These are phyloP conservation scores for Cutaneotrichosporon cyanovorans DNA, from an alignment of 1,284 basidiomycete species.

Conservation along the genomic window DNA sequence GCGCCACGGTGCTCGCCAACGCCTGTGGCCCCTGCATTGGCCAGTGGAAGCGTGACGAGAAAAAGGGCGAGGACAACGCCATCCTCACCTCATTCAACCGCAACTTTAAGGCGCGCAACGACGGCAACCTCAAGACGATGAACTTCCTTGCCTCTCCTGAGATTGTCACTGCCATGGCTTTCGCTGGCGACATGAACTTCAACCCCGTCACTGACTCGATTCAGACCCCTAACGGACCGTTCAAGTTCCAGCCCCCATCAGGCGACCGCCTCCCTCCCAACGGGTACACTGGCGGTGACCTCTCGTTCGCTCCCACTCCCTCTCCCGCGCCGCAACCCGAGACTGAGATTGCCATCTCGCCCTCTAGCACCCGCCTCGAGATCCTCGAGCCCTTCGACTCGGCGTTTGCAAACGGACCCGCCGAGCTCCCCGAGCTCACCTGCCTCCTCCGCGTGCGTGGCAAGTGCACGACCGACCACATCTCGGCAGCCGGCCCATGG, in stretches of 20 bases:
- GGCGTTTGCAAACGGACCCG: conserved; percentile 58
- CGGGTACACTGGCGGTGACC: conserved; percentile 75
- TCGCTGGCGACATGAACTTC: conserved; percentile 89
- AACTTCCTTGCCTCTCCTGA: conserved; percentile 98
- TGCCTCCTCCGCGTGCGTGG: conserved; percentile 87
- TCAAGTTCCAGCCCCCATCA: conserved; percentile 78
- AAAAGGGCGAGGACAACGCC: conserved; percentile 85
- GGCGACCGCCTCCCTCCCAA: conserved; percentile 75
- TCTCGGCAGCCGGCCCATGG: conserved; percentile 94
- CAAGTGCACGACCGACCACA: conserved; percentile 98
- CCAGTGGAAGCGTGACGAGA: conserved; percentile 94
- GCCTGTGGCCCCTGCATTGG: conserved; percentile 99
- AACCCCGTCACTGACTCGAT: conserved; percentile 82
- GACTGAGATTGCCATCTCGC: conserved; percentile 68
- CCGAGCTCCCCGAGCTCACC: conserved; percentile 73
- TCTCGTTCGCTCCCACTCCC: conserved; percentile 69
- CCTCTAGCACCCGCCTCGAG: conserved; percentile 80
- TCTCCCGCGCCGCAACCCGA: conserved; percentile 68
- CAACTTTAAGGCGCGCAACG: conserved; percentile 96
- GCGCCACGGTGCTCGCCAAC: conserved; percentile 84
- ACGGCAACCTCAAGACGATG: conserved; percentile 77
- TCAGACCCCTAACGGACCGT: conserved; percentile 64
- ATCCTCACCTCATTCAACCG: conserved; percentile 97
- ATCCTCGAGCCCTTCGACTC: conserved; percentile 76
- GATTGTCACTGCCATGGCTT: conserved; percentile 94